Conservation (phyloP, 1,284 basidiomycete genomes). For the Cutaneotrichosporon sp. region DNA sequence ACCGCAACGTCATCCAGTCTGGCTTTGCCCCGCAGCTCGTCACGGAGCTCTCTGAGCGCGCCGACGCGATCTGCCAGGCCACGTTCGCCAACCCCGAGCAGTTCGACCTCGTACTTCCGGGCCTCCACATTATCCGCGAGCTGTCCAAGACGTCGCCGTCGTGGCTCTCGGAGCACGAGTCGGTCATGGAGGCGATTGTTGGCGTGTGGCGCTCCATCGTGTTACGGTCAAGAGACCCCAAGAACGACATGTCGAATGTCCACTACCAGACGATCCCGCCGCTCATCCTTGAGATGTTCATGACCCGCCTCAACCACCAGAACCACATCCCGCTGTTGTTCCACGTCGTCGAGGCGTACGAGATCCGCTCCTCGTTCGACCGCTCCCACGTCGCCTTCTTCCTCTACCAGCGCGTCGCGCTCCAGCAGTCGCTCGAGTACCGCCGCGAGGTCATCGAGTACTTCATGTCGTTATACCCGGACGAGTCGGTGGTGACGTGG, state of each 20-base stretch:
- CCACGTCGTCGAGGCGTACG: slow-evolving; percentile 81
- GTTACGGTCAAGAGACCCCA: slow-evolving; percentile 40
- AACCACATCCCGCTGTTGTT: slow-evolving; percentile 85
- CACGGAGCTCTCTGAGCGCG: slow-evolving; percentile 69
- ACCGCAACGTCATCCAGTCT: slow-evolving; percentile 77
- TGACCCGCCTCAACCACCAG: slow-evolving; percentile 62
- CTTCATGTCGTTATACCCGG: slow-evolving; percentile 82
- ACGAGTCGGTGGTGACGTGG: slow-evolving; percentile 64
- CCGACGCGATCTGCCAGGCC: slow-evolving; percentile 63
- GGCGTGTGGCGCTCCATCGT: slow-evolving; percentile 66
- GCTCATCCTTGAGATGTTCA: slow-evolving; percentile 74
- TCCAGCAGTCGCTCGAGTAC: slow-evolving; percentile 61
- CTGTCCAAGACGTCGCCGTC: slow-evolving; percentile 66
- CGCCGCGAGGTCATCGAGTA: slow-evolving; percentile 79
- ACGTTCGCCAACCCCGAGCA: slow-evolving; percentile 63
- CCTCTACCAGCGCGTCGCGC: slow-evolving; percentile 81
- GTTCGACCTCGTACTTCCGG: slow-evolving; percentile 62
- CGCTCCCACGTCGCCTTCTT: slow-evolving; percentile 80
- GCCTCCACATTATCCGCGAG: slow-evolving; percentile 75
- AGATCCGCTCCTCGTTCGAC: slow-evolving; percentile 79
- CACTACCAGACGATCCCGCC: slow-evolving; percentile 66
- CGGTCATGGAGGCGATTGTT: slow-evolving; percentile 68
- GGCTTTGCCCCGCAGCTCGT: slow-evolving; percentile 74
- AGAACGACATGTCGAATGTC: slow-evolving; percentile 53
- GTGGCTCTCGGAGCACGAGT: slow-evolving; percentile 59